Base-by-base conservation (phyloP, 495 filamentous ascomycete genomes). In the Cercophora scortea region DNA sequence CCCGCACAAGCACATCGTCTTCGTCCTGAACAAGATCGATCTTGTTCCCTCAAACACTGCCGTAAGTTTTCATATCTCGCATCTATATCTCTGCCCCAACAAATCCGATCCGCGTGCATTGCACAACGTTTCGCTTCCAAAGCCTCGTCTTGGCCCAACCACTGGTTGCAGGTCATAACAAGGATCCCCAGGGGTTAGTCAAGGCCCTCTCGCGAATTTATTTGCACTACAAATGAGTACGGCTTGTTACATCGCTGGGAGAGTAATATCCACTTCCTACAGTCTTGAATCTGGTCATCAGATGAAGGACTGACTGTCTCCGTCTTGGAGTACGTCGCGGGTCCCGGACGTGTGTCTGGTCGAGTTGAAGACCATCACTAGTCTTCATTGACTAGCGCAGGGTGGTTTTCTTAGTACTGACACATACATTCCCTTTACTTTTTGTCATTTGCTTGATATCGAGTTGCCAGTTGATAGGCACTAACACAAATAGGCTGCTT, bases 191-290 rank as follows among this genome's bases (percentile, higher is more conserved):
- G 95, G 87, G 75, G 79, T 90, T 87, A 87, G 93, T 98, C 93
- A 98, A 92, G 93, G 82, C 83, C 79, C 78, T 82, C 80, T 66
- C 71, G 65, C 67, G 70, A 15, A 16, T 33, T 65, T 64, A 56
- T 71, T 70, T 68, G 63, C 56, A 56, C 66, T 57, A 81, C 62
- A 80, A 94, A 88, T 85, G 82, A 79, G 78, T 54, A 25, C 25
- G 54, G 80, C 87, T 92, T 91, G 93, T 98, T 98, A 98, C 89
- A 86, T 83, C 87, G 79, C 87, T 96, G 94, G 92, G 84, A 98
- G 78, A 98, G 83, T 66, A 73, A 80, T 59, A 57, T 75, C 80
- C 77, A 65, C 76, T 69, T 80, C 85, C 86, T 57, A 66, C 48
- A 36, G 34, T 67, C 83, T 79, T 79, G 73, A 79, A 79, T 81